Percentiles rank a stretch among this genome's conserved stretches.
Conservation (phyloP, 2,329 filamentous ascomycete species). For the Rhytidhysteron rufulum region DNA sequence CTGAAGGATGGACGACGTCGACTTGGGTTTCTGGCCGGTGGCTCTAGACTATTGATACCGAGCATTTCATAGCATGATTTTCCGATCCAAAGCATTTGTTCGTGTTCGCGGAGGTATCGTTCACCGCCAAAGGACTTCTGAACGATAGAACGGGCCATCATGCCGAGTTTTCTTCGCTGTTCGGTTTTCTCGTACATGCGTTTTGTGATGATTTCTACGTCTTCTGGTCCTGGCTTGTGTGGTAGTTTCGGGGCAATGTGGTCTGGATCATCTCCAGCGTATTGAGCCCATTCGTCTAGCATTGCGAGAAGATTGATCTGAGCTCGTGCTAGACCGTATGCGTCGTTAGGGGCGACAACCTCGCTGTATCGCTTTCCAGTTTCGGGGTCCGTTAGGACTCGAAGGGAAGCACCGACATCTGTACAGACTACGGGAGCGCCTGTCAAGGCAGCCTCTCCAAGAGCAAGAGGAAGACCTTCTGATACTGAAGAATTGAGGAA, state of each 20-base stretch:
- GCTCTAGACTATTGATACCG: constrained; percentile 19
- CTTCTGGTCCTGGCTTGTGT: constrained; percentile 46
- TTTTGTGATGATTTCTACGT: constrained; percentile 52
- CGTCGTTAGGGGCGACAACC: constrained; percentile 62
- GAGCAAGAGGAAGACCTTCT: constrained; percentile 54
- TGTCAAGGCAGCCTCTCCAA: constrained; percentile 56
- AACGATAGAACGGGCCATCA: constrained; percentile 56
- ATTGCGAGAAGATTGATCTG: constrained; percentile 61
- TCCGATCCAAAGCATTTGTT: constrained; percentile 47
- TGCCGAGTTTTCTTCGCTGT: constrained; percentile 54
- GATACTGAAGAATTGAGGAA: constrained; percentile 55
- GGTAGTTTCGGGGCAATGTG: constrained; percentile 41
- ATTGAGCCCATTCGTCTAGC: constrained; percentile 59
- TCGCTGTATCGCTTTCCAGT: constrained; percentile 52
- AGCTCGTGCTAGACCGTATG: constrained; percentile 56
- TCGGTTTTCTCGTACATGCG: constrained; percentile 60
- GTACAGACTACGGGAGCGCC: constrained; percentile 56
- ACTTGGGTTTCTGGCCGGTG: constrained; percentile 25
- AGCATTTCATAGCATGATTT: constrained; percentile 30
- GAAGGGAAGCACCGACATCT: constrained; percentile 53
- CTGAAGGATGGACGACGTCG: constrained; percentile 4
- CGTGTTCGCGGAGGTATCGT: constrained; percentile 59
- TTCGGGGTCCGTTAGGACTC: constrained; percentile 54
- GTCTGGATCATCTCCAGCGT: constrained; percentile 49
- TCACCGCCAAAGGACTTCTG: constrained; percentile 58